phyloP scores from a whole-genome alignment of 2,329 filamentous ascomycete species.

The Trichoderma arundinaceum region DNA sequence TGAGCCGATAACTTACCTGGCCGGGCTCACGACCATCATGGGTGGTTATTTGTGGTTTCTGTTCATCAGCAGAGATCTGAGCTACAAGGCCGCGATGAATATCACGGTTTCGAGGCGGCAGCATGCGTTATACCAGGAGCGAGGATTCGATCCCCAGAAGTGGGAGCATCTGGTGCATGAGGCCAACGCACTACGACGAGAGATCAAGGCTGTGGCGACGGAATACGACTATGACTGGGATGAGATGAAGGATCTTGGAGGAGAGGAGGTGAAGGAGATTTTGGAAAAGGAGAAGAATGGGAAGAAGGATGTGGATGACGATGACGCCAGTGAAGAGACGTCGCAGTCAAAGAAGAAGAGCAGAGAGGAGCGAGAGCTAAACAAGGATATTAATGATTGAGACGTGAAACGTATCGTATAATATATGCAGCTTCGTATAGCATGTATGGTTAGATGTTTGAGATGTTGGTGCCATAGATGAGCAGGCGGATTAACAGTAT shows the following conservation, averaged over 20 bases:
- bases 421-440: neutral
- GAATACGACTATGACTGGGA: constrained; percentile 95
- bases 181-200: constrained; percentile 74
- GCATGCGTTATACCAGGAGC: constrained; percentile 73
- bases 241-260: constrained; percentile 73
- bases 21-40: constrained; percentile 84
- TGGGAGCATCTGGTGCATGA: constrained; percentile 85
- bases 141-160: constrained; percentile 74
- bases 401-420: neutral
- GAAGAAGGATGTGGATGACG: constrained; percentile 45
- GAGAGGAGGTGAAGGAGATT: constrained; percentile 66
- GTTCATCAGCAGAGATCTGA: constrained; percentile 88
- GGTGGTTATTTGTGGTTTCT: constrained; percentile 93
- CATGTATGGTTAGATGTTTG: constrained; percentile 36
- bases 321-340: constrained; percentile 43
- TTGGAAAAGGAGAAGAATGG: constrained; percentile 59
- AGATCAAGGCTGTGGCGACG: constrained; percentile 79
- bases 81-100: constrained; percentile 85
- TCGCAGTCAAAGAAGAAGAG: constrained; percentile 45
- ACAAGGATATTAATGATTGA: neutral
- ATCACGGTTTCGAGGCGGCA: constrained; percentile 83
- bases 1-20: constrained; percentile 89
- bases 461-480: too few relatives aligned
- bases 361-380: constrained; percentile 36
- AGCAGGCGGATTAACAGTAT: too few relatives aligned